Evolutionary conservation across 768 basidiomycete genomes (phyloP), one percentile per base, ranked within the genome.

Genomic region (Leccinum subgranulosum): DNA sequence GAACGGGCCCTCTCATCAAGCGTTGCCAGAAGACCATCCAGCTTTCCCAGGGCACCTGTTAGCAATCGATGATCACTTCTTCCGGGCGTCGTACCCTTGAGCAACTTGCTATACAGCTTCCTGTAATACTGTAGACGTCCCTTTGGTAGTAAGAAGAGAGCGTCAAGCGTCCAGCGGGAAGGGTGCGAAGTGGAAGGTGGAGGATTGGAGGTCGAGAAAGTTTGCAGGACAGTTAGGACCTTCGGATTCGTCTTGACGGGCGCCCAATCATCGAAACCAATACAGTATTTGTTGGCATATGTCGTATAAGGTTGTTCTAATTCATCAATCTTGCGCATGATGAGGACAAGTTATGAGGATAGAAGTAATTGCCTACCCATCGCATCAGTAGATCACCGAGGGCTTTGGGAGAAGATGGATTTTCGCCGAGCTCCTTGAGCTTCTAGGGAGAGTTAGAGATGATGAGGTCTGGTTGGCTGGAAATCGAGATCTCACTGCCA

Each of bases 321-420:
- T 67, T 99, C 95, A 61, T 94, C 90, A 62, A 98, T 93, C 95
- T 98, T 58, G 11, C 9, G 48, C 27, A 14, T 10, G 46, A 49
- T 69, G 49, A 72, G 71, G 33, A 50, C 43, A 52, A 36, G 57
- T 57, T 54, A 59, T 54, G 60, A 27, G 39, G 28, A 54, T 28
- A 25, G 48, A 53, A 41, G 23, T 25, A 55, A 50, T 47, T 49
- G 75, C 90, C 59, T 63, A 96, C 96, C 97, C 96, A 98, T 75
- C 90, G 86, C 90, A 98, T 97, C 54, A 99, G 79, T 41, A 99
- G 77, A 72, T 98, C 96, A 41, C 97, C 95, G 28, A 99, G 79
- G 12, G 89, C 93, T 69, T 94, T 97, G 6, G 95, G 94, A 12
- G 91, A 92, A 5, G 92, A 87, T 2, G 96, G 95, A 73, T 88